A percentile compares a stretch with the other conserved stretches of the same genome.
phyloP scores from a whole-genome alignment of 2,329 filamentous ascomycete genomes.

The Phyllosticta ampelicida region DNA sequence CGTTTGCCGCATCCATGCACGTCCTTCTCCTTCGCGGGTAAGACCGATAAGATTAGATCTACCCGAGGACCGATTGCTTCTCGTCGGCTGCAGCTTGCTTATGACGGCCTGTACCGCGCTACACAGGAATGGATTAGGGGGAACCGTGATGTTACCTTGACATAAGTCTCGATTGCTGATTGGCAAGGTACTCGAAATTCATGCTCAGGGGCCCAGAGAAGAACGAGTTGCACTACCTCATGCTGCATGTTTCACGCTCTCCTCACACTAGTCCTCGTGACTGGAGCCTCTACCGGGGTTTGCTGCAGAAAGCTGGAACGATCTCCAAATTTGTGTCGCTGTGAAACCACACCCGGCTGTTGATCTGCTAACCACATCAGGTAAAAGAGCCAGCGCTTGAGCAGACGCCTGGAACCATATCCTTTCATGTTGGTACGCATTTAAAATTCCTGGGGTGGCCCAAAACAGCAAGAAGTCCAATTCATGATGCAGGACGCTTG shows the following conservation, averaged over 20 bases:
- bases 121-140: not conserved
- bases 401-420: no score
- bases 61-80: not conserved
- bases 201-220: no score
- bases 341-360: not conserved
- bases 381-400: not conserved
- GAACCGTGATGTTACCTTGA: no score
- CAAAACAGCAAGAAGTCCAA: not conserved
- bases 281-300: not conserved
- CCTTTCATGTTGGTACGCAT: no score
- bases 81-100: not conserved
- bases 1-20: not conserved
- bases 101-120: not conserved
- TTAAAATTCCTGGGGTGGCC: no score
- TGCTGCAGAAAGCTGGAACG: not conserved
- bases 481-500: not conserved
- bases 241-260: no score
- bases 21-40: not conserved
- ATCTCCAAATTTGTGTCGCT: not conserved
- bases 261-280: not conserved
- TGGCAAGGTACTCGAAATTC: no score
- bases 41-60: conserved; percentile 9
- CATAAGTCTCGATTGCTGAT: no score
- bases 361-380: not conserved
- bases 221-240: no score